Evolutionary conservation across 2,329 filamentous ascomycete species (phyloP).

Genomic region (Ophiocordyceps camponoti-leonardi): DNA sequence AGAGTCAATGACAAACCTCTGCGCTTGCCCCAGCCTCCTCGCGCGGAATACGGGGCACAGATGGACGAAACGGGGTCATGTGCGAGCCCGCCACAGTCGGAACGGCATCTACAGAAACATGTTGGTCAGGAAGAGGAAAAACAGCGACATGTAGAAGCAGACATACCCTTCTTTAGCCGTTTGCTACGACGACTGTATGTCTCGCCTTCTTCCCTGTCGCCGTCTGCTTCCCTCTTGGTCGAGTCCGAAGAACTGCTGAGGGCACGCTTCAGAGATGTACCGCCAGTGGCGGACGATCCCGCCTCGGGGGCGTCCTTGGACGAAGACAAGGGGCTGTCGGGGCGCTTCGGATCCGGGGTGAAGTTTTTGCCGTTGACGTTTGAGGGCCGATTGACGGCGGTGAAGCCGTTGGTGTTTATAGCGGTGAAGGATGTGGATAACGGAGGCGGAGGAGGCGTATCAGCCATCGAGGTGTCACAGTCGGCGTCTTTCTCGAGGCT

Average conservation of each 20-base stretch:
- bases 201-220: slow-evolving; percentile 42
- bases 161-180: slow-evolving; percentile 55
- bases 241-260: slow-evolving; percentile 38
- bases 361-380: slow-evolving; percentile 34
- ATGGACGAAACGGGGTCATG: slow-evolving; percentile 84
- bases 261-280: slow-evolving; percentile 60
- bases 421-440: slow-evolving; percentile 43
- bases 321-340: slow-evolving; percentile 45
- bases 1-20: slow-evolving; percentile 13
- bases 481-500: slow-evolving; percentile 28
- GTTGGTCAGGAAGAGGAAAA: slow-evolving; percentile 6
- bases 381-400: slow-evolving; percentile 47
- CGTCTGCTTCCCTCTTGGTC: slow-evolving; percentile 26
- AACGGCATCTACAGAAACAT: slow-evolving; percentile 27
- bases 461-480: slow-evolving; percentile 28
- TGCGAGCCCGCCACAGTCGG: slow-evolving; percentile 91
- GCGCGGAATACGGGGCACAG: slow-evolving; percentile 47
- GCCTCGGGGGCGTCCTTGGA: slow-evolving; percentile 49
- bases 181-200: slow-evolving; percentile 71
- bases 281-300: slow-evolving; percentile 34
- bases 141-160: not conserved
- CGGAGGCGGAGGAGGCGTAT: slow-evolving; percentile 22
- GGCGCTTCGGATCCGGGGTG: slow-evolving; percentile 40
- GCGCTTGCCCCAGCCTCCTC: slow-evolving; percentile 29
- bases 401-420: slow-evolving; percentile 46